phyloP scores from a whole-genome alignment of 2,329 filamentous ascomycete genomes.

The Diaporthe ampelina region DNA sequence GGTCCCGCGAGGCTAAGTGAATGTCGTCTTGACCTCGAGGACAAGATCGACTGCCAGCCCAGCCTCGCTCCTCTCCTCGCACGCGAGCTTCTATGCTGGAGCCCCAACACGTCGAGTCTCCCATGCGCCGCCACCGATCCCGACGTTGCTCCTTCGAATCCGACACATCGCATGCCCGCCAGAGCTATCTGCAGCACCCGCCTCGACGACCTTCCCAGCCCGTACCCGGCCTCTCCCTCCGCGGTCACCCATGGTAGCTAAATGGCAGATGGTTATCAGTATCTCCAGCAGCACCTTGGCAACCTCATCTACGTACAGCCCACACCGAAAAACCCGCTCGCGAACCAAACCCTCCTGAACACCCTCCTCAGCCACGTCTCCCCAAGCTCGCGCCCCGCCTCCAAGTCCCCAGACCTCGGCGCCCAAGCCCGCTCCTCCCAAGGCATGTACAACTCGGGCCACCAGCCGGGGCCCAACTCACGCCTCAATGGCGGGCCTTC shows the following conservation, averaged over 20 bases:
- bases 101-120: constrained; percentile 43
- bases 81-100: constrained; percentile 46
- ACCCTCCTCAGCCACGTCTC: constrained; percentile 52
- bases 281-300: constrained; percentile 70
- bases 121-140: constrained; percentile 50
- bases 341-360: constrained; percentile 50
- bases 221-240: constrained; percentile 21
- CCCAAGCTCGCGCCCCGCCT: constrained; percentile 48
- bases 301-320: constrained; percentile 71
- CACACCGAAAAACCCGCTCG: constrained; percentile 60
- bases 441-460: constrained; percentile 82
- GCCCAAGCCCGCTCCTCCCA: constrained; percentile 50
- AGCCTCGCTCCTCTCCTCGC: constrained; percentile 33
- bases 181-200: constrained; percentile 46
- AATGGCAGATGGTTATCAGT: constrained; percentile 79
- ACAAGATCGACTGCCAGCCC: constrained; percentile 6
- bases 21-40: constrained; percentile 32
- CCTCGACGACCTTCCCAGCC: constrained; percentile 19
- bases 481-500: constrained; percentile 80
- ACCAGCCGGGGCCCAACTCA: constrained; percentile 80
- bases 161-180: constrained; percentile 48
- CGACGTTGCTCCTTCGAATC: constrained; percentile 43
- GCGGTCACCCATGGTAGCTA: constrained; percentile 58
- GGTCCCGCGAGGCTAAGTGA: constrained; percentile 18
- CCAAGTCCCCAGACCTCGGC: constrained; percentile 48